Base-by-base conservation (phyloP, 768 basidiomycete species). In the Pulveroboletus sp. region DNA sequence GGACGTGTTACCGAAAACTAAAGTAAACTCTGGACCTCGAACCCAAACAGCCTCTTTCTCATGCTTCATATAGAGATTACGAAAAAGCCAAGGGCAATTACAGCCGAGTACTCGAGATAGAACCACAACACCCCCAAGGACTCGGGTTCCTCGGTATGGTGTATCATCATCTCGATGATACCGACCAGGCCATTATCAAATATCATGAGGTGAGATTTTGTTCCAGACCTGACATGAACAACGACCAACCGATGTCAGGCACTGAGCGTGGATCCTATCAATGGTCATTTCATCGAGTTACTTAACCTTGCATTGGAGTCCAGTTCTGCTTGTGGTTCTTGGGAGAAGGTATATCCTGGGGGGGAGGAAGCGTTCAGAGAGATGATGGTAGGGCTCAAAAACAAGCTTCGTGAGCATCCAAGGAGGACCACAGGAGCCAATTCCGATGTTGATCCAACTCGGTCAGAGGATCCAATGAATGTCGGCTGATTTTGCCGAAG, bases 101-200 rank as follows among this genome's bases (percentile, higher is more conserved):
- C 63, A 76, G 79, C 55, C 81, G 80, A 46, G 93, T 94, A 1
- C 71, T 98, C 17, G 83, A 89, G 61, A 80, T 97, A 29, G 91
- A 97, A 57, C 84, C 93, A n/a, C 80, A 87, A 27, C 82, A 88
- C 52, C 76, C 88, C 1, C 76, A 82, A 11, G 93, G 92, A 3
- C 80, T 93, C 44, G 86, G 88, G 5, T 91, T 89, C 61, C 74
- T 97, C 1, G 96, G 93, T n/a, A 83, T 96, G 65, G 84, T 95
- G 2, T 75, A 86, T 58, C 93, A 96, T 57, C 73, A 89, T 16
- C 71, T 83, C 54, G 82, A 80, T 20, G 75, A 90, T 41, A 67
- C 85, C 6, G 85, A 94, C 56, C 77, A 78, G 12, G 89, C 95
- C 3, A 93, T 99, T 56, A 71, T 91, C 31, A 85, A 84, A 52